Conservation (phyloP, 768 basidiomycete species). For the Sistotremastrum suecicum region DNA sequence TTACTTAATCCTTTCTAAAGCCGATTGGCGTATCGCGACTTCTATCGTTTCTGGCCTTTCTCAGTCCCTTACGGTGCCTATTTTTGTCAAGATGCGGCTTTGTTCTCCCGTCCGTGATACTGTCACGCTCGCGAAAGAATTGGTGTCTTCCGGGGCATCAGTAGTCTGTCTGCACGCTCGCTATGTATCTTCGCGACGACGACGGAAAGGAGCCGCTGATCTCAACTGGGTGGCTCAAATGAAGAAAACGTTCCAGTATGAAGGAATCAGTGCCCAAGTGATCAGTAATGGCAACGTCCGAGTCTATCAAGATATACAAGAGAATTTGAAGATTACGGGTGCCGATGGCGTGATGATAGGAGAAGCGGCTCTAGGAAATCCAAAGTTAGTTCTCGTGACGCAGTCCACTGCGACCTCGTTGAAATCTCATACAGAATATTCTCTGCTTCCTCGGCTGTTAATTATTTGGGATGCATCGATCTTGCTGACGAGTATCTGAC, state of each 20-base stretch:
- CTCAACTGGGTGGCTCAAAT: constrained; percentile 43
- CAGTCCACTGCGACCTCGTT: not conserved
- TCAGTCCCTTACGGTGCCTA: constrained; percentile 45
- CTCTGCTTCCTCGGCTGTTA: constrained; percentile 41
- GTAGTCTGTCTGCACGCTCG: constrained; percentile 68
- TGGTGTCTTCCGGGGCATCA: constrained; percentile 53
- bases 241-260: constrained; percentile 18
- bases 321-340: constrained; percentile 38
- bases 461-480: constrained; percentile 43
- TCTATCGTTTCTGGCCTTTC: constrained; percentile 53
- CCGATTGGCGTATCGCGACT: constrained; percentile 58
- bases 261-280: constrained; percentile 37
- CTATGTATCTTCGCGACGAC: constrained; percentile 51
- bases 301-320: constrained; percentile 36
- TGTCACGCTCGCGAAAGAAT: constrained; percentile 35
- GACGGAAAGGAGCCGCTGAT: constrained; percentile 61
- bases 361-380: constrained; percentile 62
- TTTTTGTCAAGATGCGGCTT: constrained; percentile 42
- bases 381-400: constrained; percentile 32
- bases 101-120: constrained; percentile 33
- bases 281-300: constrained; percentile 74
- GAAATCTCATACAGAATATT: not conserved
- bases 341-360: constrained; percentile 76
- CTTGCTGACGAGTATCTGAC: constrained; percentile 60
- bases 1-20: constrained; percentile 50